Conservation (phyloP, 83 land plant species). For the Diphasiastrum complanatum region DNA sequence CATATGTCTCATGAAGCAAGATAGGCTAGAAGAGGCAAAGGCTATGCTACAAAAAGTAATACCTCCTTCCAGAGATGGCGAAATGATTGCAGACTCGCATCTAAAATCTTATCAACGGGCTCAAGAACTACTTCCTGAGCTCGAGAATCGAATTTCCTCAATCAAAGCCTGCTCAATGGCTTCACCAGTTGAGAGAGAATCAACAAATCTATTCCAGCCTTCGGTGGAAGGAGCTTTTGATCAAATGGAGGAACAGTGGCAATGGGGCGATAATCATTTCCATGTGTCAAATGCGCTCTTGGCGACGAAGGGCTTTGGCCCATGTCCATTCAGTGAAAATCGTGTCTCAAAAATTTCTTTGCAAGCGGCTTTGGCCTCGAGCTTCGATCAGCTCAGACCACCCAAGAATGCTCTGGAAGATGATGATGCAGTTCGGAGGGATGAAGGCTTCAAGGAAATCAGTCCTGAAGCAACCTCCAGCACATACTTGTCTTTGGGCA, state of each 20-base stretch:
- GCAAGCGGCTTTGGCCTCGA: too few relatives aligned
- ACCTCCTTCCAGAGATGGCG: conserved; percentile 54
- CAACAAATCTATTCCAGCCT: conserved; percentile 36
- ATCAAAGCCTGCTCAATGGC: conserved; percentile 9
- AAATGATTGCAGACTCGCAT: conserved; percentile 77
- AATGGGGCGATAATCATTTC: neutral
- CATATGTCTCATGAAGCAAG: conserved; percentile 96
- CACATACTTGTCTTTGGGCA: too few relatives aligned
- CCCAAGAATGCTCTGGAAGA: too few relatives aligned
- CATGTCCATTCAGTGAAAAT: neutral
- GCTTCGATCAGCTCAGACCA: too few relatives aligned
- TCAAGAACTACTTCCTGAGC: conserved; percentile 86
- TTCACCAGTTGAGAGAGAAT: conserved; percentile 27
- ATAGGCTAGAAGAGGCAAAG: conserved; percentile 80
- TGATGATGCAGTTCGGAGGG: too few relatives aligned
- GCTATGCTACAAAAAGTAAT: conserved; percentile 59
- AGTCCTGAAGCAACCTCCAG: too few relatives aligned
- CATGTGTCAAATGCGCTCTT: neutral
- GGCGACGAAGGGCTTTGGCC: too few relatives aligned
- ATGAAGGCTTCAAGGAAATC: too few relatives aligned
- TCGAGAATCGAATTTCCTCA: conserved; percentile 29
- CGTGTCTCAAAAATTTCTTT: neutral
- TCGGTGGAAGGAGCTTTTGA: too few relatives aligned
- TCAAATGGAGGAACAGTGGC: too few relatives aligned
- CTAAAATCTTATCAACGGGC: conserved; percentile 95